Conservation (phyloP, 148 eudicot genomes). For the Spergularia bocconei region DNA sequence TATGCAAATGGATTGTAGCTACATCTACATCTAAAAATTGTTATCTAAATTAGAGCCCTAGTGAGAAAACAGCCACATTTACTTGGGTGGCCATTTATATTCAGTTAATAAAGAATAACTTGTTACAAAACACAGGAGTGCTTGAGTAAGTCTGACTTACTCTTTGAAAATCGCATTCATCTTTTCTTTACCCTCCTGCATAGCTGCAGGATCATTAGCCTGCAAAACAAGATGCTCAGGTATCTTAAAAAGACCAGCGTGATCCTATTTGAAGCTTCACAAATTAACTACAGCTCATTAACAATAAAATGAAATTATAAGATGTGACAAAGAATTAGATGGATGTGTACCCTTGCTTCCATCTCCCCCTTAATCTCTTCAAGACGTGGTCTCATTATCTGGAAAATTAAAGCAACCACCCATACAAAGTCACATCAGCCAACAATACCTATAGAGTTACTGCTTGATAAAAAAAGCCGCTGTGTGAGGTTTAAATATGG, state of each 20-base stretch:
- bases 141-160: conserved; percentile 44
- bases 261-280: not conserved
- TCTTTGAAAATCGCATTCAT: conserved; percentile 66
- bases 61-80: not conserved
- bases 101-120: not conserved
- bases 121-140: not conserved
- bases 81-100: not conserved
- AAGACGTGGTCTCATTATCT: conserved; percentile 80
- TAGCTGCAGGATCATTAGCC: conserved; percentile 75
- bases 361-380: conserved; percentile 77
- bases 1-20: not conserved
- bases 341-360: conserved; percentile 25
- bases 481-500: not conserved
- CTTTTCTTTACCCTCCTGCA: conserved; percentile 63
- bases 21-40: not conserved
- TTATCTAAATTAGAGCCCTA: not conserved
- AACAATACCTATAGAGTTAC: not conserved
- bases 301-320: not conserved
- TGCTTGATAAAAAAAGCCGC: not conserved
- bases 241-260: not conserved
- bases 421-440: not conserved
- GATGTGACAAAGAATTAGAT: too few species aligned
- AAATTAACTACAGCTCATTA: not conserved
- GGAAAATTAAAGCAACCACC: conserved; percentile 25
- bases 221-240: conserved; percentile 30